Percentiles rank a stretch among this genome's conserved stretches.
phyloP scores from a whole-genome alignment of 176 grass and related monocot species.

The Bromus sterilis region DNA sequence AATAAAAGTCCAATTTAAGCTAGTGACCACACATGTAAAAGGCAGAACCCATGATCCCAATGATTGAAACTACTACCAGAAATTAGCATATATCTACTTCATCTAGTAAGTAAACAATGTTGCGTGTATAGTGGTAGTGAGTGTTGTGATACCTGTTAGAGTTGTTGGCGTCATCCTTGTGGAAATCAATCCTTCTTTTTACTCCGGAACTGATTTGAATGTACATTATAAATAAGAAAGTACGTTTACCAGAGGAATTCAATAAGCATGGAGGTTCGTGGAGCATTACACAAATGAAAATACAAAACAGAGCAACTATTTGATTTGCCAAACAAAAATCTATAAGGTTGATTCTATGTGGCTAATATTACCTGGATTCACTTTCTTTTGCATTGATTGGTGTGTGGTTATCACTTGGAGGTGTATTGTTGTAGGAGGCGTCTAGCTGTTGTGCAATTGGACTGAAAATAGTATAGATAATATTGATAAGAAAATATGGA shows the following conservation, averaged over 20 bases:
- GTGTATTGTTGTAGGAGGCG: background rate
- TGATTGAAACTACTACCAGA: too few species aligned
- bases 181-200: background rate
- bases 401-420: background rate
- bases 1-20: too few species aligned
- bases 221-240: background rate
- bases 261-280: background rate
- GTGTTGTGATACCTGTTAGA: background rate
- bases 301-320: too few species aligned
- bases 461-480: background rate
- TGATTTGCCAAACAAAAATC: too few species aligned
- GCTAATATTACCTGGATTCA: background rate
- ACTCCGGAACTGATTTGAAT: background rate
- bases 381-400: background rate
- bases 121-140: too few species aligned
- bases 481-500: background rate
- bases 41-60: too few species aligned
- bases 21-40: too few species aligned
- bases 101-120: too few species aligned
- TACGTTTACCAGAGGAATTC: background rate
- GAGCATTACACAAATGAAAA: too few species aligned
- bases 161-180: background rate
- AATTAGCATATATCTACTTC: too few species aligned
- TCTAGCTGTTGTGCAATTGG: background rate
- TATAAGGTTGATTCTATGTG: too few species aligned